Evolutionary conservation across 192 early-diverging fungal species (phyloP).

Genomic region (Funneliformis geosporum): DNA sequence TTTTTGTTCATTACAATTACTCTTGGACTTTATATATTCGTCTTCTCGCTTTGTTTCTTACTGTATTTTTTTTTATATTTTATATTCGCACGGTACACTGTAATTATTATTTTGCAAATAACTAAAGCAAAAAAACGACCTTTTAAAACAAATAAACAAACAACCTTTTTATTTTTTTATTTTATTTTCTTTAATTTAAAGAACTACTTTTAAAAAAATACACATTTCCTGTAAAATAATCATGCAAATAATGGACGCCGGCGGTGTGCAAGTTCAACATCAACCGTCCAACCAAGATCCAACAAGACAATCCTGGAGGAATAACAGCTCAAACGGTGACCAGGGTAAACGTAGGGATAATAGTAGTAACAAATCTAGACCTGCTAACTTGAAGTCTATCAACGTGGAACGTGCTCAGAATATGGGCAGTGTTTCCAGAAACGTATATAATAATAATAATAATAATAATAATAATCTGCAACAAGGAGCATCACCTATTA

Average conservation of each 20-base stretch:
- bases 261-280: constrained; percentile 32
- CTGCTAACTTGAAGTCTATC: constrained; percentile 25
- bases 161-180: background rate
- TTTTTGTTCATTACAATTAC: background rate
- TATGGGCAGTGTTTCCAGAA: constrained; percentile 14
- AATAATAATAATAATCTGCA: too few species aligned
- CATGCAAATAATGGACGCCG: constrained; percentile 23
- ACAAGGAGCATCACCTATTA: background rate
- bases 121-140: background rate
- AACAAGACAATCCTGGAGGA: constrained; percentile 28
- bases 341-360: constrained; percentile 31
- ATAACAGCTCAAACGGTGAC: constrained; percentile 13
- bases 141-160: background rate
- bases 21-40: background rate
- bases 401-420: constrained; percentile 25
- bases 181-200: background rate
- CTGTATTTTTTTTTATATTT: background rate
- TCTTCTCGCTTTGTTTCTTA: background rate
- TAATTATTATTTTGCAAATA: constrained; percentile 10
- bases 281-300: constrained; percentile 32
- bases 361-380: constrained; percentile 21
- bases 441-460: background rate
- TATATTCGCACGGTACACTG: too few species aligned
- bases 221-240: background rate
- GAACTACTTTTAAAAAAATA: background rate